Evolutionary conservation across 139 green algal species (phyloP).

Genomic region (Astrephomene gubernaculifera): DNA sequence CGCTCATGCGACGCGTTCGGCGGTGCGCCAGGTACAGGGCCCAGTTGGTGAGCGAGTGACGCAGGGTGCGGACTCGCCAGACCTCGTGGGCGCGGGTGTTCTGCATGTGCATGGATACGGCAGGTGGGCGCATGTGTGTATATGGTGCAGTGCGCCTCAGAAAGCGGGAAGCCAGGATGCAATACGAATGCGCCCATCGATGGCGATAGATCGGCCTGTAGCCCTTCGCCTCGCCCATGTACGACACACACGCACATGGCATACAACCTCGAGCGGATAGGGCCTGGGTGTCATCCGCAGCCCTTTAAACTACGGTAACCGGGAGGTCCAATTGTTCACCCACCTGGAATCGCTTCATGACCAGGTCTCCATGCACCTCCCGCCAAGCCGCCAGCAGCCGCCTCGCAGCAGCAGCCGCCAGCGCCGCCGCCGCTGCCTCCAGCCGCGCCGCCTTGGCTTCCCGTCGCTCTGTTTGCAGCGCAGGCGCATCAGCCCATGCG

Average conservation of each 20-base stretch:
- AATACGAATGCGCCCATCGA: no score
- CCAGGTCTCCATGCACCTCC: conserved; percentile 18
- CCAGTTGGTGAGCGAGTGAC: conserved; percentile 1
- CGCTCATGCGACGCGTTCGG: background rate
- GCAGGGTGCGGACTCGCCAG: background rate
- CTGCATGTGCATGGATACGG: background rate
- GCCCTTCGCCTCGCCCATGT: no score
- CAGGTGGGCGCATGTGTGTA: no score
- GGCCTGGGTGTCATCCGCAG: no score
- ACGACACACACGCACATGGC: no score
- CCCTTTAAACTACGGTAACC: no score
- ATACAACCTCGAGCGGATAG: no score
- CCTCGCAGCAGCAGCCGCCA: background rate
- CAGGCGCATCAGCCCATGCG: background rate
- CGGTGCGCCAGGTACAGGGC: background rate
- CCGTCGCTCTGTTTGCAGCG: background rate
- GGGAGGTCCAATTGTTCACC: background rate
- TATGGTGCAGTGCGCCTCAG: no score
- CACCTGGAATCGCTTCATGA: conserved; percentile 42
- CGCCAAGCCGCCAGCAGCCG: conserved; percentile 51
- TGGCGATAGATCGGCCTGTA: no score
- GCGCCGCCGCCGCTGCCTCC: background rate
- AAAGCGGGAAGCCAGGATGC: no score
- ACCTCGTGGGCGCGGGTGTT: background rate
- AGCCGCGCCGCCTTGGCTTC: conserved; percentile 13